Evolutionary conservation across 2,329 filamentous ascomycete species (phyloP).

Genomic region (Sarocladium oryzae): DNA sequence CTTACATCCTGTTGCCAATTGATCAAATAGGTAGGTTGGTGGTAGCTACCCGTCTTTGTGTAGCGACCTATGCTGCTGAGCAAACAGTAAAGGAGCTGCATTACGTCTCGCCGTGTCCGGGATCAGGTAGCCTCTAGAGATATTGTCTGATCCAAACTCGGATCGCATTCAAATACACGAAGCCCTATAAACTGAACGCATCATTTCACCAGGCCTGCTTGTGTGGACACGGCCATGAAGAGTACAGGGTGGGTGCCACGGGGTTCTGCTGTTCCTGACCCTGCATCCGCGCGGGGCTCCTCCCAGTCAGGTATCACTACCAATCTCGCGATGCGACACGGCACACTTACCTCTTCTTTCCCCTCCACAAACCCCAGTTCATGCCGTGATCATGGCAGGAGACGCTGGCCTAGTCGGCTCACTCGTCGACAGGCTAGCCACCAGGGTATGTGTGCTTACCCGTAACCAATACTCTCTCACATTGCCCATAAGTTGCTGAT

Average conservation of each 20-base stretch:
- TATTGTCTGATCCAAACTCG: no score
- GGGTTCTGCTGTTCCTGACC: constrained; percentile 5
- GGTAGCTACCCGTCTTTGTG: no score
- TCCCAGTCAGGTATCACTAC: constrained; percentile 3
- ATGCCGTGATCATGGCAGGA: constrained; percentile 41
- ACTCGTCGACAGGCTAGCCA: constrained; percentile 56
- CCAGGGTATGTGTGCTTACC: constrained; percentile 41
- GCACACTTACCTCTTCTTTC: not conserved
- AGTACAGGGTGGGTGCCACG: constrained; percentile 5
- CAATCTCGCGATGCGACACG: constrained; percentile 9
- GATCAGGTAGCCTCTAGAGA: no score
- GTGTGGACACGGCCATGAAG: not conserved
- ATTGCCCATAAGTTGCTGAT: not conserved
- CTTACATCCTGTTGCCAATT: not conserved
- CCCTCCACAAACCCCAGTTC: constrained; percentile 1
- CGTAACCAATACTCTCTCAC: not conserved
- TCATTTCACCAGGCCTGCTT: no score
- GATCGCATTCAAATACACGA: no score
- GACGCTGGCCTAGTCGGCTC: constrained; percentile 54
- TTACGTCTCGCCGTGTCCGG: no score
- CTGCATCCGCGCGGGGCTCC: constrained; percentile 8
- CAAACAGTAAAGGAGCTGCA: no score
- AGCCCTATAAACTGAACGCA: no score
- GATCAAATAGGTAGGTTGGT: no score
- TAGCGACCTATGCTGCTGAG: no score